Base-by-base conservation (phyloP, 495 filamentous ascomycete species). In the Clavariopsis aquatica region DNA sequence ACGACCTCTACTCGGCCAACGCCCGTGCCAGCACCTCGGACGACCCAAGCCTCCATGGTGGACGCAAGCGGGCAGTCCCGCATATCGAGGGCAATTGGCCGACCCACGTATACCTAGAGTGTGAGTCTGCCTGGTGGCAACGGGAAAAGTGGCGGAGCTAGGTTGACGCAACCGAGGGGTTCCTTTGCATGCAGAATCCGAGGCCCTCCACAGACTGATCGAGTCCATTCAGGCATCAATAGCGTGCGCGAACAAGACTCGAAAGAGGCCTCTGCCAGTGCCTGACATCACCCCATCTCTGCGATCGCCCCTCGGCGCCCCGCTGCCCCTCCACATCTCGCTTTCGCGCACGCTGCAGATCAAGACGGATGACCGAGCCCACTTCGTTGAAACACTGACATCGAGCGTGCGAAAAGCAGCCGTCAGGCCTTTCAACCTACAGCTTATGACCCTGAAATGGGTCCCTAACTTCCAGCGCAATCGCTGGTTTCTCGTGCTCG, bases 21-120 rank as follows among this genome's bases (percentile, higher is more conserved):
- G 84, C 87, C 54, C 84, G 92, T 41, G 77, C 87, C 56, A 89
- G 89, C 73, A 87, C 86, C 26, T 77, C 77, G 62, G 94, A 98
- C 76, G 88, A 96, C 66, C 93, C 94, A 0, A 78, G 78, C 57
- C 80, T 98, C 29, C 94, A 98, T 75, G 87, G 86, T 28, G 94
- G 94, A 28, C 84, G 92, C 45, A 89, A 87, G 71, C 82, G 94
- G 24, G 83, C 84, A 45, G 89, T 85, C 45, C 93, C 94, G 1
- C 94, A 98, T 75, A 78, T 93, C 13, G 84, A 89, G 54, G 94
- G 94, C 23, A 89, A 90, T 77, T 98, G 94, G 94, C 90, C 94
- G 1, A 92, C 86, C 19, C 92, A 96, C 75, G 69, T 97, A 22
- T 98, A 95, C 74, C 79, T 98, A 58, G 93, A 98, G 80, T 98